Conservation (phyloP, 106 monocot genomes). For the Cymbidium sinense region DNA sequence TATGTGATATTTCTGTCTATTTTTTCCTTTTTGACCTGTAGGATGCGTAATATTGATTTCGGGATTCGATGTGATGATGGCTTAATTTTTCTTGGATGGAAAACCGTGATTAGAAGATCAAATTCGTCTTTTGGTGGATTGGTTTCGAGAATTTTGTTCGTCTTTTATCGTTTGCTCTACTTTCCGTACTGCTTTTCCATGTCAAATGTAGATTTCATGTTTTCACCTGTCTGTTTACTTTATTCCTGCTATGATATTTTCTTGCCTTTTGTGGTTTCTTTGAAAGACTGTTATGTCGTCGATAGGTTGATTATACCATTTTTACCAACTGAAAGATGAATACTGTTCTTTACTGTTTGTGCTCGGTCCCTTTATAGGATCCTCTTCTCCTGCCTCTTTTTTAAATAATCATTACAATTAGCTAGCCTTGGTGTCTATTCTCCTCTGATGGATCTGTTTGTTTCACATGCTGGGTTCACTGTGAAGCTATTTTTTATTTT, state of each 20-base stretch:
- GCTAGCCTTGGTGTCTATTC: background rate
- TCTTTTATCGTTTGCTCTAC: background rate
- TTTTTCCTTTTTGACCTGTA: background rate
- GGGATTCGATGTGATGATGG: slow-evolving; percentile 1
- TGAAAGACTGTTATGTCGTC: background rate
- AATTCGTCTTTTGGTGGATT: background rate
- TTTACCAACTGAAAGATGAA: background rate
- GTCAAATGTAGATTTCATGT: background rate
- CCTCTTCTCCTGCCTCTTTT: background rate
- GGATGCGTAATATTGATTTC: background rate
- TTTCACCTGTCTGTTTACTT: background rate
- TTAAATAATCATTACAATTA: background rate
- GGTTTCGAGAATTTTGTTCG: background rate
- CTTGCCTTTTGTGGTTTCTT: background rate
- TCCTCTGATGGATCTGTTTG: background rate
- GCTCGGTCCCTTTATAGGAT: background rate
- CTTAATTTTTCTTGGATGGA: background rate
- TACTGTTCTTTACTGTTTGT: background rate
- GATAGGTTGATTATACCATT: background rate
- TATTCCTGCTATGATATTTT: background rate
- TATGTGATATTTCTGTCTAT: background rate
- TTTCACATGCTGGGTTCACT: background rate
- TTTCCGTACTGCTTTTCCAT: background rate
- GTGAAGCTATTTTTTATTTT: background rate
- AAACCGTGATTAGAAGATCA: background rate